These are phyloP conservation scores for Gracilaria vermiculophylla DNA, from an alignment of 23 red algal genomes.

Conservation along the genomic window DNA sequence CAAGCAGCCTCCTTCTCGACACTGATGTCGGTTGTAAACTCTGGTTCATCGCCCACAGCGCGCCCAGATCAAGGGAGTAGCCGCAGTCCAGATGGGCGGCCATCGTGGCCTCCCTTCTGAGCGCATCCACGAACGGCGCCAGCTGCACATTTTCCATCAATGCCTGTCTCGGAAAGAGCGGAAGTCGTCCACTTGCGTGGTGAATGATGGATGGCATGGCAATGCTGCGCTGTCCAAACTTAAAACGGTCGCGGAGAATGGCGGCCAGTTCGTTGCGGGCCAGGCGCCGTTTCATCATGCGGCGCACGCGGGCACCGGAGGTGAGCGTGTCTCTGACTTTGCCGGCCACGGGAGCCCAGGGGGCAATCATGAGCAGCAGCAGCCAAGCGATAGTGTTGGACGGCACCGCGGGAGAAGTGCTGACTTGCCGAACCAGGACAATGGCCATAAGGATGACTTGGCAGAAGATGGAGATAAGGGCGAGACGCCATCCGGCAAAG, in stretches of 20 bases:
- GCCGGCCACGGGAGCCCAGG: slow-evolving; percentile 56
- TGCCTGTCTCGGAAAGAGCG: not conserved
- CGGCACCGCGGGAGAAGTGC: too few relatives aligned
- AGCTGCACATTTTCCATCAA: not conserved
- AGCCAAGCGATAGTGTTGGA: slow-evolving; percentile 6
- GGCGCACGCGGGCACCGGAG: slow-evolving; percentile 17
- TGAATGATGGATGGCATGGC: slow-evolving; percentile 14
- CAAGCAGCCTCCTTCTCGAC: not conserved
- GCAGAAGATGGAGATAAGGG: too few relatives aligned
- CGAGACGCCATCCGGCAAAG: too few relatives aligned
- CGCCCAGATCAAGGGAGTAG: slow-evolving; percentile 15
- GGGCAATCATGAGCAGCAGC: slow-evolving; percentile 34
- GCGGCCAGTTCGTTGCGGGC: slow-evolving; percentile 48
- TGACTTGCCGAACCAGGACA: too few relatives aligned
- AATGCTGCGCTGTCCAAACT: slow-evolving; percentile 35
- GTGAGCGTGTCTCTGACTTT: slow-evolving; percentile 21
- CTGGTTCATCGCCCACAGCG: slow-evolving; percentile 51
- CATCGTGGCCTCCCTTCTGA: not conserved
- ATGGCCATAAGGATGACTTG: too few relatives aligned
- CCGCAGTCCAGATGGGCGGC: not conserved
- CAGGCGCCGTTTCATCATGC: slow-evolving; percentile 17
- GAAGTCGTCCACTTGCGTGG: not conserved
- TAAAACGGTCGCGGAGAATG: slow-evolving; percentile 45
- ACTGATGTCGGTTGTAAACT: slow-evolving; percentile 25
- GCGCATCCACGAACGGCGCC: not conserved